These are phyloP conservation scores for Baffinella frigidus DNA, from an alignment of 208 protist genomes.

Conservation along the genomic window DNA sequence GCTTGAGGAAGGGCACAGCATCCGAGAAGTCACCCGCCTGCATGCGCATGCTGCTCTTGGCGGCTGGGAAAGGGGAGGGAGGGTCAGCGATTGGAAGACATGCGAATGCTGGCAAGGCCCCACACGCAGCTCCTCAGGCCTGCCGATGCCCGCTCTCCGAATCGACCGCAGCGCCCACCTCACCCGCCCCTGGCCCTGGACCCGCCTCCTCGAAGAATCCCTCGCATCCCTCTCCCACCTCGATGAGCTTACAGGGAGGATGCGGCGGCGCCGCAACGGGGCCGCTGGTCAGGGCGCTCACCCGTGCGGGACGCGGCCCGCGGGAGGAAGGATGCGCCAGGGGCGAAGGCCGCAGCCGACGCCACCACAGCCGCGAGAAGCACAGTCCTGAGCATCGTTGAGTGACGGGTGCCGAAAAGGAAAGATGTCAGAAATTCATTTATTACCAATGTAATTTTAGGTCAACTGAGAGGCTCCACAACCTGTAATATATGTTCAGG, in stretches of 20 bases:
- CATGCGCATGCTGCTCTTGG: not conserved
- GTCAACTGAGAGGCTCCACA: too few relatives aligned
- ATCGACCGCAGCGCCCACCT: not conserved
- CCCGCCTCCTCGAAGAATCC: not conserved
- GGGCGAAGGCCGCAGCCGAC: not conserved
- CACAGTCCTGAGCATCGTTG: conserved; percentile 45
- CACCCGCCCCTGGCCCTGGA: too few relatives aligned
- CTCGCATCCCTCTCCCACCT: not conserved
- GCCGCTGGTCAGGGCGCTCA: too few relatives aligned
- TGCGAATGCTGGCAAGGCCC: not conserved
- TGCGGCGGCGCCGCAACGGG: too few relatives aligned
- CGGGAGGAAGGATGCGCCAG: not conserved
- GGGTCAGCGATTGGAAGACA: not conserved
- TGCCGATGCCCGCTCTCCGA: not conserved
- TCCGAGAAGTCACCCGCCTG: conserved; percentile 37
- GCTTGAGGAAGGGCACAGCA: conserved; percentile 53
- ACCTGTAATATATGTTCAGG: too few relatives aligned
- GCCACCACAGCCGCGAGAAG: conserved; percentile 9
- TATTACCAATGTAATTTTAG: too few relatives aligned
- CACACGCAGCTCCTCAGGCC: not conserved
- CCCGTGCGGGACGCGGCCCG: not conserved
- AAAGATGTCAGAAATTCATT: too few relatives aligned
- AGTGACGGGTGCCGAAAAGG: too few relatives aligned
- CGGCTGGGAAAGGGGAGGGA: not conserved
- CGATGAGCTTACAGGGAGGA: not conserved